A percentile compares a stretch with the other conserved stretches of the same genome.
These are phyloP conservation scores for Tremella mesenterica DNA, from an alignment of 768 basidiomycete species.

Conservation along the genomic window DNA sequence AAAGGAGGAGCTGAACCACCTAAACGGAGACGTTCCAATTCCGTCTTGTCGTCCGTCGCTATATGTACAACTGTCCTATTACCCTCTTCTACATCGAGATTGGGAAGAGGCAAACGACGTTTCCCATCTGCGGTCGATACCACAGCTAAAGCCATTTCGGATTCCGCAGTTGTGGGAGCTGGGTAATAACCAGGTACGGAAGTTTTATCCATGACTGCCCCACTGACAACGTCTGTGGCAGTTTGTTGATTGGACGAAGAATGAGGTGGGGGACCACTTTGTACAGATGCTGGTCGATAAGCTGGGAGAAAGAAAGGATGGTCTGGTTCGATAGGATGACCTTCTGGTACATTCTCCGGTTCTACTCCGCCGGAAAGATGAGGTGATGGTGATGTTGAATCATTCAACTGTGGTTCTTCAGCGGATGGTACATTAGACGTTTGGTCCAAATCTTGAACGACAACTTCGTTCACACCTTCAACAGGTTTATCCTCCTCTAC, in stretches of 20 bases:
- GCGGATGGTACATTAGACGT: no score
- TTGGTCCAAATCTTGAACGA: no score
- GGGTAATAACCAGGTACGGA: conserved; percentile 40
- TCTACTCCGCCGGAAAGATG: neutral
- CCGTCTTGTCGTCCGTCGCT: conserved; percentile 42
- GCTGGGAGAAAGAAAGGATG: conserved; percentile 34
- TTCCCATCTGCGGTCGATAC: conserved; percentile 29
- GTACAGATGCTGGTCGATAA: conserved; percentile 36
- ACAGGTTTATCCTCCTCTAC: conserved; percentile 14
- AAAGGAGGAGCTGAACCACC: conserved; percentile 30
- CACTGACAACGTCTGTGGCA: neutral
- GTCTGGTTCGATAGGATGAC: neutral
- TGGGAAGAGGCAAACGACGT: conserved; percentile 6
- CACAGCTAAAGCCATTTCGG: conserved; percentile 36
- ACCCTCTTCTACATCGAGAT: conserved; percentile 10
- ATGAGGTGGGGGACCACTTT: conserved; percentile 3
- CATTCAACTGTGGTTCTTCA: no score
- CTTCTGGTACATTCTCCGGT: neutral
- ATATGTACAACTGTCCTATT: conserved; percentile 20
- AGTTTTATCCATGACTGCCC: conserved; percentile 21
- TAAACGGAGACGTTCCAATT: conserved; percentile 35
- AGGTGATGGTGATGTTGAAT: no score
- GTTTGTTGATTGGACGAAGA: neutral
- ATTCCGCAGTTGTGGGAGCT: conserved; percentile 39
- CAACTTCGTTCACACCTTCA: conserved; percentile 2